Conservation (phyloP, 2,329 filamentous ascomycete genomes). For the Calonectria henricotiae region DNA sequence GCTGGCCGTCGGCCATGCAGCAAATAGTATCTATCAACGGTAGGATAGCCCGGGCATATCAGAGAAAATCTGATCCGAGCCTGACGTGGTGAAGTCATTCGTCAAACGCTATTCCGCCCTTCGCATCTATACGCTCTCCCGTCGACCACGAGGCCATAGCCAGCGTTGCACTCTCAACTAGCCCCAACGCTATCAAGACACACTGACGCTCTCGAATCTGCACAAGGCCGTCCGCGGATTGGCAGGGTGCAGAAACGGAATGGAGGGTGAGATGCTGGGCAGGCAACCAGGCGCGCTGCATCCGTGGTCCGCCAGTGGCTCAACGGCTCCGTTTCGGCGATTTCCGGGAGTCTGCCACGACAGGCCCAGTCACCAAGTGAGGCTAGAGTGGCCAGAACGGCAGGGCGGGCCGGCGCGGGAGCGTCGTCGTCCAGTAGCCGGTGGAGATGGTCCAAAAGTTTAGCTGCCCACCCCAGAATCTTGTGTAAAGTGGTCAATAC, state of each 20-base stretch:
- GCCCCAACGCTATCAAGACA: conserved; percentile 20
- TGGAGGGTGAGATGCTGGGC: conserved; percentile 15
- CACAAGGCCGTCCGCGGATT: conserved; percentile 8
- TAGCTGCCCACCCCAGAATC: not conserved
- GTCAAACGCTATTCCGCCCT: conserved; percentile 17
- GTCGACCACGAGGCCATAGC: conserved; percentile 12
- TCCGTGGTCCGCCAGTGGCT: conserved; percentile 12
- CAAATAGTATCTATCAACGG: not conserved
- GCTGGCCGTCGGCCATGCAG: conserved; percentile 13
- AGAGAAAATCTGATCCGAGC: not conserved
- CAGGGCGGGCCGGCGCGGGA: conserved; percentile 22
- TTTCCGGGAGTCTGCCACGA: conserved; percentile 3
- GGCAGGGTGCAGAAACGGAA: conserved; percentile 1
- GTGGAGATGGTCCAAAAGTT: conserved; percentile 1
- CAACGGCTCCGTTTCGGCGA: conserved; percentile 1
- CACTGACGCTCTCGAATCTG: conserved; percentile 2
- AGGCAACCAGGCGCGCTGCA: not conserved
- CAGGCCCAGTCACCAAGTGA: not conserved
- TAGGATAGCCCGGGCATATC: conserved; percentile 1
- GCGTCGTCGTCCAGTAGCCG: conserved; percentile 7
- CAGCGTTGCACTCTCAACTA: conserved; percentile 19
- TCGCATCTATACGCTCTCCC: conserved; percentile 12
- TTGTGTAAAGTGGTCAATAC: not conserved
- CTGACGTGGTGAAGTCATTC: conserved; percentile 1
- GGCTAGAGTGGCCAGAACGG: not conserved